Conservation (phyloP, 2,329 filamentous ascomycete species). For the Cyphellophora europaea region DNA sequence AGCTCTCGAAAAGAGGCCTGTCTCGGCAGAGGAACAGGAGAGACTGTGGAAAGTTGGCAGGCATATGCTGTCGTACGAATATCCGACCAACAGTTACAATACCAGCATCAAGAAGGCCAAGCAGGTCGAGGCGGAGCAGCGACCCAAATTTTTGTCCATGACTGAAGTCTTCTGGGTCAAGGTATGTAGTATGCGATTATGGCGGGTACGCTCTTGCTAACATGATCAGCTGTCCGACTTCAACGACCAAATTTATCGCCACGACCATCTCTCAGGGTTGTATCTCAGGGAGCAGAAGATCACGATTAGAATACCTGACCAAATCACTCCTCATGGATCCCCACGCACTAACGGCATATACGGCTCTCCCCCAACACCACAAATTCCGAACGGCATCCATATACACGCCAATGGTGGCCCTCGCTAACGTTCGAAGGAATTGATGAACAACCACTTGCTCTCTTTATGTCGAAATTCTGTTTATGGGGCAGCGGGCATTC, state of each 20-base stretch:
- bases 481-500: too few species aligned
- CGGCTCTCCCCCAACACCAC: too few species aligned
- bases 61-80: conserved; percentile 33
- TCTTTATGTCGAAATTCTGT: too few species aligned
- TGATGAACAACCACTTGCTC: too few species aligned
- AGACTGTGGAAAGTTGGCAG: conserved; percentile 40
- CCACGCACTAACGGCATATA: too few species aligned
- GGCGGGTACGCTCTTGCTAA: conserved; percentile 10
- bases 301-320: conserved; percentile 8
- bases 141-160: conserved; percentile 39
- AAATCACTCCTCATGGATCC: too few species aligned
- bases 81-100: conserved; percentile 26
- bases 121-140: conserved; percentile 32
- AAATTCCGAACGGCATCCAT: too few species aligned
- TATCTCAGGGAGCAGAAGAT: conserved; percentile 11
- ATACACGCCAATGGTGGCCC: too few species aligned
- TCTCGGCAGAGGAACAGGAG: conserved; percentile 32
- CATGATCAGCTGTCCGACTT: conserved; percentile 36
- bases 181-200: conserved; percentile 22
- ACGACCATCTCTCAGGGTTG: conserved; percentile 30
- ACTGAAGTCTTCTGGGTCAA: conserved; percentile 43
- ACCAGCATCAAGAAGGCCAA: conserved; percentile 30
- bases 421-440: too few species aligned
- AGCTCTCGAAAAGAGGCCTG: conserved; percentile 30
- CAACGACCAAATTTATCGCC: conserved; percentile 38